Conservation (phyloP, 140 eudicot genomes). For the Anethum foeniculum region DNA sequence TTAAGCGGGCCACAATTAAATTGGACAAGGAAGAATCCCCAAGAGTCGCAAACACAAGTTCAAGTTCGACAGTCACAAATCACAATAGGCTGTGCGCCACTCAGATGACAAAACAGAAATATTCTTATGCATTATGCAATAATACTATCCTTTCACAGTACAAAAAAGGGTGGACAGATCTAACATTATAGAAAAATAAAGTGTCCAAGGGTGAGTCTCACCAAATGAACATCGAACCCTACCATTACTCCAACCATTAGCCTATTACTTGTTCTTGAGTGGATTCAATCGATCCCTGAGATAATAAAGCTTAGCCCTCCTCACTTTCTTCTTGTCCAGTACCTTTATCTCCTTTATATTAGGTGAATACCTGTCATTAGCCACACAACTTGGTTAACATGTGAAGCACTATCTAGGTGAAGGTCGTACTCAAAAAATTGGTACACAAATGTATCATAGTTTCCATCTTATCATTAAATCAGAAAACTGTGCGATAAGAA, state of each 20-base stretch:
- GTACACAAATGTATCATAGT: not conserved
- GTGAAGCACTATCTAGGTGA: constrained; percentile 5
- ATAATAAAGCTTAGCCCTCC: constrained; percentile 96
- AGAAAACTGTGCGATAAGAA: not conserved
- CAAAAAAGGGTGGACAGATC: not conserved
- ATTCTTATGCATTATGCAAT: not conserved
- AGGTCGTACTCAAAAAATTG: not conserved
- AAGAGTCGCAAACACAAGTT: not conserved
- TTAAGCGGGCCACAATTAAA: not conserved
- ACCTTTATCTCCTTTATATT: constrained; percentile 85
- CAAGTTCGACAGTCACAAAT: not conserved
- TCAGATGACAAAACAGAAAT: not conserved
- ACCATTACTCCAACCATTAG: constrained; percentile 15
- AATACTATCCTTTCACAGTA: not conserved
- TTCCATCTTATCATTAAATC: not conserved
- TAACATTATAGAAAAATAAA: no score
- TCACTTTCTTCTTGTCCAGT: constrained; percentile 90
- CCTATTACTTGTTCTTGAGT: constrained; percentile 44
- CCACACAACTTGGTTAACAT: constrained; percentile 7
- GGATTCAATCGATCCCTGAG: constrained; percentile 89
- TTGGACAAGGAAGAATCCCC: not conserved
- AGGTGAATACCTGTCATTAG: constrained; percentile 71
- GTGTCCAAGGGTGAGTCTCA: not conserved
- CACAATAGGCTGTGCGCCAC: not conserved
- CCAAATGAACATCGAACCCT: constrained; percentile 4